phyloP scores from a whole-genome alignment of 2,329 filamentous ascomycete genomes.

The Botrytis aclada region DNA sequence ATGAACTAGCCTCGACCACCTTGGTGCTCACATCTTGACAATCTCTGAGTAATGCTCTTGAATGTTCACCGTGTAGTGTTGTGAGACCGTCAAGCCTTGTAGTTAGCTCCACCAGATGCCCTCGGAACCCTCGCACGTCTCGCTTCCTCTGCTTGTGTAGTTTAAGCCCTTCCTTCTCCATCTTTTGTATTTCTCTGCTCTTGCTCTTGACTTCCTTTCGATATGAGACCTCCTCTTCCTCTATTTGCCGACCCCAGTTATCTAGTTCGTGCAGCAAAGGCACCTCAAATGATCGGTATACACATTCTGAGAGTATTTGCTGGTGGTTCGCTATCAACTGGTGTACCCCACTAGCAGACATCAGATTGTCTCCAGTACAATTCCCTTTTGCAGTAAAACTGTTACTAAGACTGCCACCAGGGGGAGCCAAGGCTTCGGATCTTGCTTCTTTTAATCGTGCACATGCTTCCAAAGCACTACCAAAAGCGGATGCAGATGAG shows the following conservation, averaged over 20 bases:
- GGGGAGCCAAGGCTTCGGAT: slow-evolving; percentile 52
- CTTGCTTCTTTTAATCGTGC: slow-evolving; percentile 66
- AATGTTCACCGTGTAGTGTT: slow-evolving; percentile 57
- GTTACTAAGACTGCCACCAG: slow-evolving; percentile 31
- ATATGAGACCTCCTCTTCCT: slow-evolving; percentile 63
- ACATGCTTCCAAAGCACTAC: slow-evolving; percentile 62
- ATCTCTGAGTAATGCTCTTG: slow-evolving; percentile 57
- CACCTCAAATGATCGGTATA: slow-evolving; percentile 66
- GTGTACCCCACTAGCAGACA: slow-evolving; percentile 62
- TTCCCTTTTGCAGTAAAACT: slow-evolving; percentile 49
- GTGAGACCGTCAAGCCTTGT: slow-evolving; percentile 61
- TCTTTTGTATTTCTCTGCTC: slow-evolving; percentile 57
- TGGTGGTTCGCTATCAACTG: slow-evolving; percentile 68
- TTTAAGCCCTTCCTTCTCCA: slow-evolving; percentile 64
- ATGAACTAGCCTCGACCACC: slow-evolving; percentile 63
- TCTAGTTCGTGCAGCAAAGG: slow-evolving; percentile 68
- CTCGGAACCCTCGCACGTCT: slow-evolving; percentile 60
- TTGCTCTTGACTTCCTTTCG: slow-evolving; percentile 53
- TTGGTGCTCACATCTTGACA: slow-evolving; percentile 61
- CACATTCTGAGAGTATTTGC: slow-evolving; percentile 66
- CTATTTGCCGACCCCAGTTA: slow-evolving; percentile 59
- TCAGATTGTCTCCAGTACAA: slow-evolving; percentile 61
- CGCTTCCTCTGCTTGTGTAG: slow-evolving; percentile 56
- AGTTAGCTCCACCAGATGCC: slow-evolving; percentile 62
- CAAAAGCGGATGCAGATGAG: slow-evolving; percentile 60